Base-by-base conservation (phyloP, 352 stramenopile species). In the Phytophthora sojae region DNA sequence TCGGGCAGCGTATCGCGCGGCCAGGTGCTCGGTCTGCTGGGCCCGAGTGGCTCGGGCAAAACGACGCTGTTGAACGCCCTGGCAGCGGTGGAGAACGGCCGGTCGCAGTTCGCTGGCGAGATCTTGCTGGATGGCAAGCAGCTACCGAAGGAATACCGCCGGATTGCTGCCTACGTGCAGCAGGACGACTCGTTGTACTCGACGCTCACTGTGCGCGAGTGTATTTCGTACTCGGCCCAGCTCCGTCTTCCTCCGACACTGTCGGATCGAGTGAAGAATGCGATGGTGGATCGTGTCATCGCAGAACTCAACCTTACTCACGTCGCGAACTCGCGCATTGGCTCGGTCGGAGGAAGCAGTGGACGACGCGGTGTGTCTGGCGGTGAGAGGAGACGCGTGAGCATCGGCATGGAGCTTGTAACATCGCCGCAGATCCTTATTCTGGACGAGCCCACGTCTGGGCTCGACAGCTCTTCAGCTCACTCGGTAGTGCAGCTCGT, bases 341-440 rank as follows among this genome's bases (percentile, higher is more conserved):
- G 80, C 2, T 75, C 82, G 8, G 61, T 61, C 11, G 49, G 47
- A 29, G 69, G 69, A 17, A 47, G 25, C 25, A 71, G 61, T 23
- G 61, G 64, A 9, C 47, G 83, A 0, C 93, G 95, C 51, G 95
- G 96, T n/a, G 85, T 99, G 30, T 97, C 90, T 52, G 94, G 96
- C 21, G 96, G 94, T 7, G 96, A 99, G 73, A 84, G 92, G 21
- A 94, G 97, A 30, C 82, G 96, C 23, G 91, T 97, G 26, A 95
- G 83, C 44, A 97, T 98, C 67, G 93, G 90, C 37, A 96, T 96
- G 81, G 93, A 98, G 71, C 90, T 98, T 56, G 91, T 98, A 37
- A 95, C 86, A 26, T 92, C 80, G 58, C 81, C 84, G 19, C 88
- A 94, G 76, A 90, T 94, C 23, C 52, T 93, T 54, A 94, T 97